phyloP scores from a whole-genome alignment of 768 basidiomycete species.

The Tylopilus rubrobrunneus region DNA sequence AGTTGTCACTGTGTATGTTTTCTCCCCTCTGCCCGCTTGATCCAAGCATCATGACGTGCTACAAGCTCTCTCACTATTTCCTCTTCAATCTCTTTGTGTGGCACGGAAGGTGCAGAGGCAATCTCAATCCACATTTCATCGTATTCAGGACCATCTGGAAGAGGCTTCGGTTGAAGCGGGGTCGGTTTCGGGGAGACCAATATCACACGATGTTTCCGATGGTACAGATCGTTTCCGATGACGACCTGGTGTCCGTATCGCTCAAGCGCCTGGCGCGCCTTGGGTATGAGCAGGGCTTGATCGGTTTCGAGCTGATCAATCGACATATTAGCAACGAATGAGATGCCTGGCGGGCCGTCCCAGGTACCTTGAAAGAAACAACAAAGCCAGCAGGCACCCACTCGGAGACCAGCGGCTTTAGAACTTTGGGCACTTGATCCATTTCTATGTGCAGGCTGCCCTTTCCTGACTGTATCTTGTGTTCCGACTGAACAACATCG shows the following conservation, averaged over 20 bases:
- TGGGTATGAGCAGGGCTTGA: constrained; percentile 75
- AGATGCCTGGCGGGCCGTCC: neutral
- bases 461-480: constrained; percentile 98
- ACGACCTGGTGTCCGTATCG: constrained; percentile 97
- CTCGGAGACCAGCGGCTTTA: constrained; percentile 89
- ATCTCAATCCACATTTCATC: constrained; percentile 65
- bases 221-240: constrained; percentile 92
- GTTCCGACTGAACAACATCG: constrained; percentile 64
- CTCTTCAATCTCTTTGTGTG: constrained; percentile 84
- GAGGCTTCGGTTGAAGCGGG: constrained; percentile 6
- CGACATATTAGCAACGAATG: constrained; percentile 5
- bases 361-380: constrained; percentile 92
- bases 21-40: constrained; percentile 22
- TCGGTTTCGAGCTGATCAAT: constrained; percentile 86
- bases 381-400: constrained; percentile 91
- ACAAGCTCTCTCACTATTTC: constrained; percentile 80
- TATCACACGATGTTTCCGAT: constrained; percentile 88
- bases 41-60: constrained; percentile 70
- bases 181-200: constrained; percentile 62
- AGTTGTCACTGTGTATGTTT: neutral
- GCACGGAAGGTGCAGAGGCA: constrained; percentile 35
- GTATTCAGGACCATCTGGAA: constrained; percentile 34
- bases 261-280: constrained; percentile 81
- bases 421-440: constrained; percentile 97
- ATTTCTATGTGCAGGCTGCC: constrained; percentile 93